Base-by-base conservation (phyloP, 345 rosid genomes). In the Eucalyptus regnans region DNA sequence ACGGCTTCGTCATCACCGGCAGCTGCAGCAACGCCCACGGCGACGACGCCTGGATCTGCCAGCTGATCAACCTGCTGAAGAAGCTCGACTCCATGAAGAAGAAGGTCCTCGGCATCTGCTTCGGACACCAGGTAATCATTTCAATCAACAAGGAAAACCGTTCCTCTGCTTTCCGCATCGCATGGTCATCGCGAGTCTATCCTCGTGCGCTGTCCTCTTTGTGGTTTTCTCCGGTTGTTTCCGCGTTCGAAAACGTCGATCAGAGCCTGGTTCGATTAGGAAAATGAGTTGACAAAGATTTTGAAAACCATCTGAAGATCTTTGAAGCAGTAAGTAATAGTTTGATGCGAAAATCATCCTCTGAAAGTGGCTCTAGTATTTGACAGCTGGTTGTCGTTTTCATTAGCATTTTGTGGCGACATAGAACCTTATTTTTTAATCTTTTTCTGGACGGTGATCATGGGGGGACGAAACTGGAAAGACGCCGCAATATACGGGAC, bases 21-120 rank as follows among this genome's bases (percentile, higher is more conserved):
- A 96, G 97, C 90, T 94, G 95, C 92, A 93, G 87, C 88, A 96
- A 96, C 90, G 98, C 97, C 27, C 93, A 95, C 52, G 93, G 92
- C 5, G 87, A 93, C 37, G 97, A 96, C 76, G 89, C 41, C 41
- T 96, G 96, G 97, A 94, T 96, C 95, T 92, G 92, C 29, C 91
- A 51, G 60, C 93, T 96, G 6, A 9, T 96, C 44, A n/a, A 58
- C 15, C 91, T 94, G 41, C 66, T 96, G 90, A 92, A 87, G 89
- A 93, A 84, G 86, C 83, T 95, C 92, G 93, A 95, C 89, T 91
- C 92, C 31, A 54, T 90, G 92, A 91, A 93, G 89, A 96, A 92
- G 86, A 95, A 89, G 86, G 88, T 96, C 89, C 96, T 95, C 3
- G 97, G 98, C 14, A 91, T 96, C 86, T 95, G 98, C 92, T 96